These are phyloP conservation scores for Raffaelea arxii DNA, from an alignment of 2,329 filamentous ascomycete species.

Conservation along the genomic window DNA sequence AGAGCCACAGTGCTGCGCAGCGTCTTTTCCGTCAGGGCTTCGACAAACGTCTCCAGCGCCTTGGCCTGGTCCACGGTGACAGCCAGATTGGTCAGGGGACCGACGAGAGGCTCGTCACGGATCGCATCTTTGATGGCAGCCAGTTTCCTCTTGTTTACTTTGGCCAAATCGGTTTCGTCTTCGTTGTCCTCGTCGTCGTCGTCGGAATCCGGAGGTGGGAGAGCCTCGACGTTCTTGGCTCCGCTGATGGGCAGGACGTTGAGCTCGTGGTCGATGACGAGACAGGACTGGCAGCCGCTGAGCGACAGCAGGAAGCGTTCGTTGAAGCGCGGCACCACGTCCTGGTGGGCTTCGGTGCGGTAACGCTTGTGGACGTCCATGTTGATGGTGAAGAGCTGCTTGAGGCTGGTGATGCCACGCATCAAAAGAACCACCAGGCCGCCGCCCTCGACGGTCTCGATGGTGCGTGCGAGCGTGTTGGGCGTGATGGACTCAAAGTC, in stretches of 20 bases:
- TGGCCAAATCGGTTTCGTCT: conserved; percentile 36
- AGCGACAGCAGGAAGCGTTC: conserved; percentile 93
- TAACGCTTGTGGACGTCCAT: conserved; percentile 98
- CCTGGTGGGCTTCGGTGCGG: conserved; percentile 88
- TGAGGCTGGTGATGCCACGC: conserved; percentile 94
- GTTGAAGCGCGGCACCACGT: conserved; percentile 94
- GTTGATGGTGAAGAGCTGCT: conserved; percentile 90
- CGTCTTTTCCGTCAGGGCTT: conserved; percentile 93
- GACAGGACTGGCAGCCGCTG: conserved; percentile 86
- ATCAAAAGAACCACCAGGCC: conserved; percentile 82
- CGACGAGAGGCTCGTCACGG: conserved; percentile 76
- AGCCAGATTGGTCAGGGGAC: conserved; percentile 72
- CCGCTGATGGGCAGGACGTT: conserved; percentile 97
- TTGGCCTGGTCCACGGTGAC: conserved; percentile 94
- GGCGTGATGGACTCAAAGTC: conserved; percentile 97
- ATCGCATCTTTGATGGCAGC: conserved; percentile 80
- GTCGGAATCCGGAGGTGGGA: conserved; percentile 68
- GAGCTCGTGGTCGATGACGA: conserved; percentile 95
- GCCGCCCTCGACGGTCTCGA: conserved; percentile 96
- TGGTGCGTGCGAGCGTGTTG: conserved; percentile 87
- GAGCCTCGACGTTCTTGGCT: conserved; percentile 75
- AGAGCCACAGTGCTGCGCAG: conserved; percentile 86
- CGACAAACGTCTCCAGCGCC: conserved; percentile 91
- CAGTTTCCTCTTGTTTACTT: conserved; percentile 69
- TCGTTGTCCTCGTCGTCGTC: conserved; percentile 55